phyloP scores from a whole-genome alignment of 1,139 yeast genomes.

The Yamadazyma buinensis region DNA sequence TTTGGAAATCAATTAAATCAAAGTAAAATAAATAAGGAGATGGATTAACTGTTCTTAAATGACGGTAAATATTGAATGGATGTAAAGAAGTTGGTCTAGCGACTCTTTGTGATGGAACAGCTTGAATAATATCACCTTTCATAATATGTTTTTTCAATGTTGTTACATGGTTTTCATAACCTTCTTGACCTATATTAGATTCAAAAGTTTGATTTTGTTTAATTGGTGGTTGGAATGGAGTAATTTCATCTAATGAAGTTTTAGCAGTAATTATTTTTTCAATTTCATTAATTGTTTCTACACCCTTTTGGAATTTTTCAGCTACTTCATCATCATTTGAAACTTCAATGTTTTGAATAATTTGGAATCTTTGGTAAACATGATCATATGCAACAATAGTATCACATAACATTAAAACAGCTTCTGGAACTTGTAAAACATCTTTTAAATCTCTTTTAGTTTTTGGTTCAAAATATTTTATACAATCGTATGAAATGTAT shows the following conservation, averaged over 20 bases:
- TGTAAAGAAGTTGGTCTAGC: conserved; percentile 93
- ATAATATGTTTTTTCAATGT: conserved; percentile 75
- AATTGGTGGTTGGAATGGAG: conserved; percentile 67
- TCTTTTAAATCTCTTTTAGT: conserved; percentile 76
- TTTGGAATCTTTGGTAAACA: conserved; percentile 88
- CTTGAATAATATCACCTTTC: conserved; percentile 93
- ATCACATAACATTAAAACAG: conserved; percentile 88
- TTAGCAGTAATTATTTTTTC: conserved; percentile 47
- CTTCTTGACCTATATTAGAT: conserved; percentile 90
- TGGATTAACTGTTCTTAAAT: conserved; percentile 91
- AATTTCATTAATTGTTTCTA: conserved; percentile 52
- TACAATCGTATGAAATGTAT: conserved; percentile 92
- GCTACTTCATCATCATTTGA: conserved; percentile 37
- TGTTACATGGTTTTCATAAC: conserved; percentile 80
- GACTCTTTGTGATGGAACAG: conserved; percentile 95
- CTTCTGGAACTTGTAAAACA: conserved; percentile 80
- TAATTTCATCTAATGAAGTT: conserved; percentile 25
- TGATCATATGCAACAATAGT: conserved; percentile 88
- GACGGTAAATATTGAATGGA: conserved; percentile 94
- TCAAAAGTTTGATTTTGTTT: conserved; percentile 60
- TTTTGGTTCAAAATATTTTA: conserved; percentile 91
- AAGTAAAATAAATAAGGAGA: conserved; percentile 94
- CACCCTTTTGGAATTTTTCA: conserved; percentile 54
- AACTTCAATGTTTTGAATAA: conserved; percentile 72
- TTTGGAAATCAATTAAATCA: conserved; percentile 86